Conservation (phyloP, 306 rosid species). For the Glycyrrhiza uralensis region DNA sequence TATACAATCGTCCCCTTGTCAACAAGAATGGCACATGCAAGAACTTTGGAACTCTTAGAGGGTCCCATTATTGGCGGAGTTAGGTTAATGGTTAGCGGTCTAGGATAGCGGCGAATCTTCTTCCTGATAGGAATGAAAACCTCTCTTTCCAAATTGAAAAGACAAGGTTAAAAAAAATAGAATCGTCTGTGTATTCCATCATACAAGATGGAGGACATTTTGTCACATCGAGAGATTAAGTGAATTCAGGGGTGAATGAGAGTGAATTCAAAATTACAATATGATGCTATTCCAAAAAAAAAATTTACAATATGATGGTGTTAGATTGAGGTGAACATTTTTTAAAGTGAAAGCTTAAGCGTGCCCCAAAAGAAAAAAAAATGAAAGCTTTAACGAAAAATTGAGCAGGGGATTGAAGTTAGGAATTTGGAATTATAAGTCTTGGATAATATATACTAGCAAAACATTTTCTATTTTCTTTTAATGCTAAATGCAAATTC, state of each 20-base stretch:
- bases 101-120: neutral
- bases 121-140: neutral
- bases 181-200: neutral
- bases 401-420: neutral
- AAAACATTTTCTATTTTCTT: neutral
- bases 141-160: neutral
- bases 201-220: neutral
- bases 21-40: conserved; percentile 4
- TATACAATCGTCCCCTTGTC: neutral
- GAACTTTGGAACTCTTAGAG: conserved; percentile 3
- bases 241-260: neutral
- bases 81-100: neutral
- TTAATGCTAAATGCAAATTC: neutral
- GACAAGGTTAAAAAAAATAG: too few relatives aligned
- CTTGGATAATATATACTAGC: neutral
- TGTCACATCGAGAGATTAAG: too few relatives aligned
- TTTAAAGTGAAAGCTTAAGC: neutral
- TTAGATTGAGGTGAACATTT: neutral
- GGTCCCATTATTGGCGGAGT: conserved; percentile 18
- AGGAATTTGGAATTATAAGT: too few relatives aligned
- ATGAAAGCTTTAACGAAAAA: neutral
- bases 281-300: too few relatives aligned
- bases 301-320: too few relatives aligned
- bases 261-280: neutral
- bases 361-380: too few relatives aligned